A percentile compares a stretch with the other conserved stretches of the same genome.
phyloP scores from a whole-genome alignment of 2,329 filamentous ascomycete genomes.

The Epichloe bromicola region DNA sequence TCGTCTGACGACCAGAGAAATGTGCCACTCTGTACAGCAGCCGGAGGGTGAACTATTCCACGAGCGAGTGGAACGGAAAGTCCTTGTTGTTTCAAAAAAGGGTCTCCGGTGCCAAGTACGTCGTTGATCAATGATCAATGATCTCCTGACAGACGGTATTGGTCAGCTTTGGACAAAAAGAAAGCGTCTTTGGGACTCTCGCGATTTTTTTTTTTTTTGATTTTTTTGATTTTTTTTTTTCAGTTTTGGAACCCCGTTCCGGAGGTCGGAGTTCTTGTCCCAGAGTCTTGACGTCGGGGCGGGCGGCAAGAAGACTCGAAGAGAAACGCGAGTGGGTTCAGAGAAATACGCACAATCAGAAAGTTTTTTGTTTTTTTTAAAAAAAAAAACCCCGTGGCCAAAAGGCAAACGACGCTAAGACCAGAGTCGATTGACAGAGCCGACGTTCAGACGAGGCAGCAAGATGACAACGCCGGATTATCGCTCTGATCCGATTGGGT shows the following conservation, averaged over 20 bases:
- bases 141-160: background rate
- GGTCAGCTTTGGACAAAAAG: background rate
- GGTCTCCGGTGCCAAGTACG: background rate
- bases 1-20: slow-evolving; percentile 1
- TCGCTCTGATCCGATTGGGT: slow-evolving; percentile 2
- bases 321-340: background rate
- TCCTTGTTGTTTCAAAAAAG: background rate
- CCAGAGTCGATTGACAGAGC: slow-evolving; percentile 1
- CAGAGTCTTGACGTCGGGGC: background rate
- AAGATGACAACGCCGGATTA: background rate
- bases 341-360: background rate
- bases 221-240: background rate
- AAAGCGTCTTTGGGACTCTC: background rate
- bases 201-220: background rate
- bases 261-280: background rate
- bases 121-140: slow-evolving; percentile 1
- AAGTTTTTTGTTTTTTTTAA: background rate
- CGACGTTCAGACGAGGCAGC: background rate
- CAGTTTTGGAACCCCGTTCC: background rate
- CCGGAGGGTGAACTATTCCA: background rate
- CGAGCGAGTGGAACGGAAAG: background rate
- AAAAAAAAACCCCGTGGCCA: background rate
- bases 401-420: background rate
- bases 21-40: background rate
- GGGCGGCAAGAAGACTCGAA: background rate